phyloP scores from a whole-genome alignment of 2,329 filamentous ascomycete genomes.

The Kalaharituber pfeilii region DNA sequence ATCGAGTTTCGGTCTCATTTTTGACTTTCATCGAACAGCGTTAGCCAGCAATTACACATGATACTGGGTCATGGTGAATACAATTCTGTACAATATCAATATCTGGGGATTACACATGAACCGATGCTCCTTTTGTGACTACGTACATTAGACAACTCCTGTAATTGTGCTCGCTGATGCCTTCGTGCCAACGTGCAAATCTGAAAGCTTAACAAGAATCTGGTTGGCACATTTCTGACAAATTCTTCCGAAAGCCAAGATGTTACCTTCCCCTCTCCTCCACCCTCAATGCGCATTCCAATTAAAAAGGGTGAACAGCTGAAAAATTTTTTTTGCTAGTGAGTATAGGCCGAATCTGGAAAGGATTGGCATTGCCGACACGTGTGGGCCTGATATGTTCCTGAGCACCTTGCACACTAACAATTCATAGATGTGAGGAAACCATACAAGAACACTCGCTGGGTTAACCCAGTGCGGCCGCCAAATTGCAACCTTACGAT shows the following conservation, averaged over 20 bases:
- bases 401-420: not conserved
- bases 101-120: not conserved
- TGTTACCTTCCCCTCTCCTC: not conserved
- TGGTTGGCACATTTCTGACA: not conserved
- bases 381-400: not conserved
- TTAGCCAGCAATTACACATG: not conserved
- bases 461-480: no score
- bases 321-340: not conserved
- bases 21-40: not conserved
- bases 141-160: not conserved
- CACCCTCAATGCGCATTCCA: not conserved
- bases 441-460: no score
- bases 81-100: not conserved
- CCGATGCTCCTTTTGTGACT: not conserved
- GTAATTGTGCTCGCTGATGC: not conserved
- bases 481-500: not conserved
- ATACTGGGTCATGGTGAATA: not conserved
- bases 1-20: not conserved
- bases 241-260: no score
- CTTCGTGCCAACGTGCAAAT: not conserved
- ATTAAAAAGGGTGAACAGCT: not conserved
- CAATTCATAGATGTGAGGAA: no score
- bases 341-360: not conserved
- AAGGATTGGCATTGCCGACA: not conserved
- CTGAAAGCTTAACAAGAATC: not conserved